Percentiles rank a stretch among this genome's conserved stretches.
These are phyloP conservation scores for Schizosaccharomyces osmophilus DNA, from an alignment of 805 yeast species.

Conservation along the genomic window DNA sequence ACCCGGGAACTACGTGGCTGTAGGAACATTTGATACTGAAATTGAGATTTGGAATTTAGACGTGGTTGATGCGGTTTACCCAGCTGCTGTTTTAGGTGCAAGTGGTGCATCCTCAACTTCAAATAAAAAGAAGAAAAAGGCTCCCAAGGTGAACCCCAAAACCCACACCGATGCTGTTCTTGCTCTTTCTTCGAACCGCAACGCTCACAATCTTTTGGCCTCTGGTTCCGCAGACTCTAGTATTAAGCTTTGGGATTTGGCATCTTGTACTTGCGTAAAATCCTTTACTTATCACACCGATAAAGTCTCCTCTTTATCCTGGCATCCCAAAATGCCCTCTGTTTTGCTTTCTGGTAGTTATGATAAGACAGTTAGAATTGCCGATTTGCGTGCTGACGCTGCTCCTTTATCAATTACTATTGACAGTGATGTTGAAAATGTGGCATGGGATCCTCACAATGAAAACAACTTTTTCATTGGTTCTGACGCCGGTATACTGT, in stretches of 20 bases:
- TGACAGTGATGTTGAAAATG: constrained; percentile 68
- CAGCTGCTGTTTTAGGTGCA: constrained; percentile 68
- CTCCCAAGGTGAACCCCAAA: constrained; percentile 20
- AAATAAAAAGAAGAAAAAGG: constrained; percentile 17
- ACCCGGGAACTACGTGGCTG: constrained; percentile 77
- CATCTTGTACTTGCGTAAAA: constrained; percentile 47
- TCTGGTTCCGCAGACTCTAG: constrained; percentile 91
- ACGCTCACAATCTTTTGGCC: constrained; percentile 63
- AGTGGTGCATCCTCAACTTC: constrained; percentile 11
- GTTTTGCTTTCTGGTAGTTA: constrained; percentile 78
- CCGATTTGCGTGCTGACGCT: constrained; percentile 60
- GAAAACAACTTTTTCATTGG: constrained; percentile 47
- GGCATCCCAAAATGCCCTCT: constrained; percentile 37
- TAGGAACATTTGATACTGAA: constrained; percentile 92
- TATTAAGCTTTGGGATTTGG: constrained; percentile 84
- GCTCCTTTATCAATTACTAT: constrained; percentile 29
- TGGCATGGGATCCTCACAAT: constrained; percentile 35
- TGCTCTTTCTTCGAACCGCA: constrained; percentile 58
- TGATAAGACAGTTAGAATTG: constrained; percentile 47
- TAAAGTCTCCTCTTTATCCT: constrained; percentile 66
- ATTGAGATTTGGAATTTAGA: constrained; percentile 94
- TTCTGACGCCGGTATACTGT: constrained; percentile 73
- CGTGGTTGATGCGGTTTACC: constrained; percentile 77
- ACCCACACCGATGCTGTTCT: constrained; percentile 87
- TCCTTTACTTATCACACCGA: constrained; percentile 53